These are phyloP conservation scores for Comarum palustre DNA, from an alignment of 306 rosid genomes.

Conservation along the genomic window DNA sequence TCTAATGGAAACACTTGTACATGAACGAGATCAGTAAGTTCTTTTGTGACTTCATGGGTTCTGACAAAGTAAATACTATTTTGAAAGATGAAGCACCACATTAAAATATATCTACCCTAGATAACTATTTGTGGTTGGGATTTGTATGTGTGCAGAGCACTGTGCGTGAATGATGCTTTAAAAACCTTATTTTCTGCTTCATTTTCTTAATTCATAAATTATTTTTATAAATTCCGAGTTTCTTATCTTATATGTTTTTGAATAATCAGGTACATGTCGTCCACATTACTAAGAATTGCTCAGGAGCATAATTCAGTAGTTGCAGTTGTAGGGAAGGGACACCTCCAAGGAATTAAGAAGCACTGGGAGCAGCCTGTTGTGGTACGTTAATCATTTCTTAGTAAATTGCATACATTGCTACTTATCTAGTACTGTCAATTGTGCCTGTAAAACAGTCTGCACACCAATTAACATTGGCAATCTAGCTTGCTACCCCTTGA, in stretches of 20 bases:
- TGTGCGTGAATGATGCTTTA: neutral
- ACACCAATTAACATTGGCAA: too few species aligned
- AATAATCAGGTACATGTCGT: slow-evolving; percentile 74
- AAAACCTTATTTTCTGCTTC: neutral
- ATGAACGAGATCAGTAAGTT: slow-evolving; percentile 87
- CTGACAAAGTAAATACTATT: neutral
- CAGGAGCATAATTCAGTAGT: slow-evolving; percentile 62
- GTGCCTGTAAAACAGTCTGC: too few species aligned
- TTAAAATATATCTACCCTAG: neutral
- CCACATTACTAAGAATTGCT: slow-evolving; percentile 62
- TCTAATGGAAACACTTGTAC: slow-evolving; percentile 90
- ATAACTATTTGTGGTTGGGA: neutral
- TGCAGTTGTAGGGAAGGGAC: slow-evolving; percentile 95
- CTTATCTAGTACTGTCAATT: too few species aligned
- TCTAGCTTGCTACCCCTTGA: too few species aligned
- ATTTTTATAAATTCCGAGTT: neutral
- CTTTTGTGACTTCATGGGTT: slow-evolving; percentile 21
- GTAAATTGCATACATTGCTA: too few species aligned
- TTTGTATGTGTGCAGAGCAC: neutral
- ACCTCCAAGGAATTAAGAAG: slow-evolving; percentile 81
- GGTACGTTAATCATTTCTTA: slow-evolving; percentile 45
- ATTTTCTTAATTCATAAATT: neutral
- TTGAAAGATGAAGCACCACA: neutral
- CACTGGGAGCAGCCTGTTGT: slow-evolving; percentile 81
- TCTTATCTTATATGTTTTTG: slow-evolving; percentile 6